These are phyloP conservation scores for Blastobotrys illinoisensis DNA, from an alignment of 1,139 yeast species.

Conservation along the genomic window DNA sequence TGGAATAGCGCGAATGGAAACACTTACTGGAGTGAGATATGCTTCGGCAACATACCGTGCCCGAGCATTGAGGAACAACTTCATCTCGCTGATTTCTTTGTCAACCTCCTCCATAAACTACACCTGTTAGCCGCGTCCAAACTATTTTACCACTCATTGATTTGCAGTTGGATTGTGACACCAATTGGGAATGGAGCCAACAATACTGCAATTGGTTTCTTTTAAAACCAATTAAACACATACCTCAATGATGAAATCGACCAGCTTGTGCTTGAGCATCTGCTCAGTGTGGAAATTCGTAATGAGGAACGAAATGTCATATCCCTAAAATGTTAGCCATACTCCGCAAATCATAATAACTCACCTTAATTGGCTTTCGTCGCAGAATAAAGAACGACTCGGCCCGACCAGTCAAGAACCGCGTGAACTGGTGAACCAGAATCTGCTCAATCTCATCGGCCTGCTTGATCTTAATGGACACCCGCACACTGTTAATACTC, in stretches of 20 bases:
- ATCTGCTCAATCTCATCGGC: conserved; percentile 96
- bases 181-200: no score
- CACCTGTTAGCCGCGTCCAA: no score
- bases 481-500: conserved; percentile 78
- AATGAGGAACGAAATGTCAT: conserved; percentile 86
- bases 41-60: conserved; percentile 98
- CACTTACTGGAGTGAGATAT: conserved; percentile 48
- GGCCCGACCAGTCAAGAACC: conserved; percentile 92
- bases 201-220: no score
- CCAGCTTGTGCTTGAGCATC: conserved; percentile 91
- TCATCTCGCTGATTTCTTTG: conserved; percentile 98
- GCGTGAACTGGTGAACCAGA: conserved; percentile 86
- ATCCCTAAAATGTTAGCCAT: conserved; percentile 42
- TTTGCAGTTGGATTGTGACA: no score
- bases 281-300: conserved; percentile 94
- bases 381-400: conserved; percentile 89
- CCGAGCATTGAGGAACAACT: conserved; percentile 90
- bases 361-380: conserved; percentile 62
- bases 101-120: conserved; percentile 97
- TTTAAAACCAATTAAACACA: no score
- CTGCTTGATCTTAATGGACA: conserved; percentile 88
- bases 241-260: conserved; percentile 83
- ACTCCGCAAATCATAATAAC: not conserved
- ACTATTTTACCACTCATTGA: no score
- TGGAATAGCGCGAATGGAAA: not conserved